Base-by-base conservation (phyloP, 805 yeast species). In the Komagataella mondaviorum region DNA sequence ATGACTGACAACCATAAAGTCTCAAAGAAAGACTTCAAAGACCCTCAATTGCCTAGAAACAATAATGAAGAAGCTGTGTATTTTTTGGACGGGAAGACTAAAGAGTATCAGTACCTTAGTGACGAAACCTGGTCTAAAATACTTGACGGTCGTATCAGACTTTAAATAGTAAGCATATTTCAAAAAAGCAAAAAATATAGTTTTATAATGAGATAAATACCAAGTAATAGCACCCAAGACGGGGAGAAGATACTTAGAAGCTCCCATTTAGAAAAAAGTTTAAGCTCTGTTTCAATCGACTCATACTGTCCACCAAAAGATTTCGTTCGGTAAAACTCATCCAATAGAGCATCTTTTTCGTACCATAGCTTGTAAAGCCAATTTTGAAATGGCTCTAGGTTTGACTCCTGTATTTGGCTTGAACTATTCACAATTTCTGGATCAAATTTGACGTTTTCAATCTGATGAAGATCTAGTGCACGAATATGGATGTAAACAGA, bases 1-100 rank as follows among this genome's bases (percentile, higher is more conserved):
- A 77, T 80, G 48, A 80, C 87, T 2, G 91, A 87, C 56, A 91
- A 86, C 63, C 90, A 87, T 67, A 90, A 90, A 70, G 79, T 90
- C 12, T 77, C 84, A 10, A 86, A 85, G 65, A 81, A 79, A 59
- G 66, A 68, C 36, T 85, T 79, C 62, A 80, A 84, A 64, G 77
- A 82, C 57, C 89, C 85, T 54, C 71, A 71, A 6, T 65, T 85
- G 49, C 87, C 96, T 52, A 74, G 95, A 49, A 74, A 69, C 24
- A 62, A 67, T 46, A 82, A 81, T 4, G 64, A 67, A 23, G 91
- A 86, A 50, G 60, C 68, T 17, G 76, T 89, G 44, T 90, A 78
- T 67, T 88, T 91, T 85, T 70, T 89, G 55, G 77, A 79, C 56
- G 46, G 51, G 2, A 52, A 45, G 14, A 62, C 66, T 6, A 71